Evolutionary conservation across 1,284 basidiomycete species (phyloP).

Genomic region (Caloboletus inedulis): DNA sequence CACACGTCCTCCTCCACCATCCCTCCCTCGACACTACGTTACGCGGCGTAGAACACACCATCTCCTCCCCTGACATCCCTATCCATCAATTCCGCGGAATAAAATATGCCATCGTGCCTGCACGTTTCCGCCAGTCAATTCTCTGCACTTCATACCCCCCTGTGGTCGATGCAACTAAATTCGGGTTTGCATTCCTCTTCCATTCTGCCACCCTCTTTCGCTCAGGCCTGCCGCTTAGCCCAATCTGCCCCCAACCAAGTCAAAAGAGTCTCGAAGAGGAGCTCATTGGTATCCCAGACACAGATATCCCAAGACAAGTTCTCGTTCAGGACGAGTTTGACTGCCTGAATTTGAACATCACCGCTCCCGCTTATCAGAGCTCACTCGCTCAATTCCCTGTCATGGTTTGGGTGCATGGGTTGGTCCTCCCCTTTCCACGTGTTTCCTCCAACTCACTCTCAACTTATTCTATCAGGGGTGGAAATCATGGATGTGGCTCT

Average conservation of each 20-base stretch:
- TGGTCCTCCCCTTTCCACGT: conserved; percentile 22
- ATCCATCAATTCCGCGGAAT: conserved; percentile 72
- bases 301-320: conserved; percentile 51
- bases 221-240: conserved; percentile 39
- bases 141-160: conserved; percentile 54
- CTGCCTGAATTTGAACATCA: conserved; percentile 74
- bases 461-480: conserved; percentile 48
- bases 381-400: conserved; percentile 57
- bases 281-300: conserved; percentile 56
- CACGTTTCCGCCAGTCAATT: conserved; percentile 68
- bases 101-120: conserved; percentile 70
- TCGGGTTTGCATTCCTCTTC: conserved; percentile 48
- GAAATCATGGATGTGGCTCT: conserved; percentile 66
- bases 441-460: conserved; percentile 2
- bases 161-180: conserved; percentile 56
- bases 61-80: conserved; percentile 52
- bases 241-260: conserved; percentile 68
- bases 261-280: conserved; percentile 52
- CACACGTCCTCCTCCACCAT: conserved; percentile 43
- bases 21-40: conserved; percentile 58
- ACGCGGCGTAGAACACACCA: conserved; percentile 55
- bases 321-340: conserved; percentile 68
- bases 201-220: not conserved
- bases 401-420: conserved; percentile 82
- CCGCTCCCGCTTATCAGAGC: conserved; percentile 56